phyloP scores from a whole-genome alignment of 495 filamentous ascomycete genomes.

The Aspergillus sparsus region DNA sequence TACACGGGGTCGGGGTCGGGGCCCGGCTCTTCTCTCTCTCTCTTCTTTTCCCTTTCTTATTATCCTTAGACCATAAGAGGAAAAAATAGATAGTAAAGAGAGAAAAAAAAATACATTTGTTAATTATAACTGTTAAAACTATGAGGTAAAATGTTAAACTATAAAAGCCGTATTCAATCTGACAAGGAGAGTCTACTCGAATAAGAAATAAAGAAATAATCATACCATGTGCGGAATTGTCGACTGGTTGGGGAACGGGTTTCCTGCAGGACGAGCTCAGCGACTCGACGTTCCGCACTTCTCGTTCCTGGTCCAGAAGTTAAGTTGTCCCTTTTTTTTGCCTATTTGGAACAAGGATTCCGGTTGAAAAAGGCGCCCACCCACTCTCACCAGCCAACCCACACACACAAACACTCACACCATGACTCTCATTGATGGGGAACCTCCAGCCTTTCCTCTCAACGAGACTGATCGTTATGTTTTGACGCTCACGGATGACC shows the following conservation, averaged over 20 bases:
- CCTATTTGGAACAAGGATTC: constrained; percentile 23
- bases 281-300: neutral
- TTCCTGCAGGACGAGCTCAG: neutral
- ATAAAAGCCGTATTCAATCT: no score
- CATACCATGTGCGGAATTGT: neutral
- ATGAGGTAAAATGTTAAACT: no score
- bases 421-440: constrained; percentile 13
- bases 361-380: constrained; percentile 4
- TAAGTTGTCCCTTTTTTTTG: constrained; percentile 4
- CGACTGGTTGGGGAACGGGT: neutral
- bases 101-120: neutral
- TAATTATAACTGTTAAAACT: neutral
- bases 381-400: neutral
- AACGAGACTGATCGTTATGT: constrained; percentile 66
- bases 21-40: no score
- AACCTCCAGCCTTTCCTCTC: constrained; percentile 56
- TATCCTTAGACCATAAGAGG: no score
- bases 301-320: no score
- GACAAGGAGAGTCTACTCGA: no score
- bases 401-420: neutral
- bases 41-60: no score
- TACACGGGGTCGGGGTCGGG: neutral
- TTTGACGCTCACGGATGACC: constrained; percentile 67
- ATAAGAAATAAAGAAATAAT: no score
- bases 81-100: neutral